Evolutionary conservation across 2,329 filamentous ascomycete genomes (phyloP).

Genomic region (Talaromyces sp.): DNA sequence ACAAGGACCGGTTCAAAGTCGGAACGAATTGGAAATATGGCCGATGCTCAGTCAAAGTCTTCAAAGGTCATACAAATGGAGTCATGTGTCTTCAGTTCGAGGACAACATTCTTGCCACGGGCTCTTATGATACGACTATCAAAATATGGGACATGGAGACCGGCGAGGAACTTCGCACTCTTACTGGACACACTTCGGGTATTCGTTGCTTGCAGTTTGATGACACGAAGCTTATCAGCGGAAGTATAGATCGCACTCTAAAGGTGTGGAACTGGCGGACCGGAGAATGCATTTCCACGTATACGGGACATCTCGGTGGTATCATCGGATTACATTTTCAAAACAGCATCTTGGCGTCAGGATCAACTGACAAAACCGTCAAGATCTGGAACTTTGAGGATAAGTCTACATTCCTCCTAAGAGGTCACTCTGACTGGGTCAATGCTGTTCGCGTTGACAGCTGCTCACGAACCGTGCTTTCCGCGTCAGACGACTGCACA

Average conservation of each 20-base stretch:
- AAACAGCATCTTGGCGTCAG: conserved; percentile 78
- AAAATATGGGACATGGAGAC: conserved; percentile 96
- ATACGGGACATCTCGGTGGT: conserved; percentile 74
- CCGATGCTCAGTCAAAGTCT: conserved; percentile 76
- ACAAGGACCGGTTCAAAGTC: conserved; percentile 91
- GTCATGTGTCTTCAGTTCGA: conserved; percentile 79
- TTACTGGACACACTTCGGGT: conserved; percentile 76
- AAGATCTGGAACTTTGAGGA: conserved; percentile 91
- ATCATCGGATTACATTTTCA: conserved; percentile 89
- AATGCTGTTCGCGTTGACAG: conserved; percentile 91
- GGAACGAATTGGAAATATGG: conserved; percentile 98
- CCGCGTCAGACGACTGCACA: conserved; percentile 89
- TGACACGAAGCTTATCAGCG: conserved; percentile 84
- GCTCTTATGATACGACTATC: conserved; percentile 91
- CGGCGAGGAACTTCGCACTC: conserved; percentile 78
- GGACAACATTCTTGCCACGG: conserved; percentile 86
- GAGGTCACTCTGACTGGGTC: conserved; percentile 90
- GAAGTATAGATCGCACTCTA: conserved; percentile 81
- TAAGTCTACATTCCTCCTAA: conserved; percentile 74
- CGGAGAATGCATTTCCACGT: conserved; percentile 78
- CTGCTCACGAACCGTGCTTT: conserved; percentile 79
- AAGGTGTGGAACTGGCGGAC: conserved; percentile 97
- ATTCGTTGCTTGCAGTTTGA: conserved; percentile 92
- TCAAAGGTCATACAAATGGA: conserved; percentile 85
- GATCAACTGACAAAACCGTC: conserved; percentile 83